A percentile compares a stretch with the other conserved stretches of the same genome.
Conservation (phyloP, 2,329 filamentous ascomycete genomes). For the Venturia asperata region DNA sequence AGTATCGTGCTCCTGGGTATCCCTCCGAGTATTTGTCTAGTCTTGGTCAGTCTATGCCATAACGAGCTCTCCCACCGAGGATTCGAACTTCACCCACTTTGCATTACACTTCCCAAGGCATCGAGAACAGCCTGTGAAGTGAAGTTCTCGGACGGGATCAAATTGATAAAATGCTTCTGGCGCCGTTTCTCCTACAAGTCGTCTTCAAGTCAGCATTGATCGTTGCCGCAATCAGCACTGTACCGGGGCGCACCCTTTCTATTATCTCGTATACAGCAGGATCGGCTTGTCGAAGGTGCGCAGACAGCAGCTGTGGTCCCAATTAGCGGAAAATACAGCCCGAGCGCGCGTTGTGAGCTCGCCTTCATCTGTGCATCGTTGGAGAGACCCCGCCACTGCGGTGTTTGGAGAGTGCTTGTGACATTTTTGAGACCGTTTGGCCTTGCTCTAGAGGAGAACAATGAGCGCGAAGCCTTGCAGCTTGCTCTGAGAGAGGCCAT, state of each 20-base stretch:
- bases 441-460: constrained; percentile 25
- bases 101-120: constrained; percentile 63
- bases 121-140: constrained; percentile 97
- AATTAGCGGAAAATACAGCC: not conserved
- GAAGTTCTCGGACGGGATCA: constrained; percentile 99
- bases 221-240: not conserved
- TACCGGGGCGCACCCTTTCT: constrained; percentile 59
- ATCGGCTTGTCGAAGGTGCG: constrained; percentile 75
- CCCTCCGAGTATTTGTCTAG: constrained; percentile 98
- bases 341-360: not conserved
- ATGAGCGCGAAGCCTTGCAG: constrained; percentile 34
- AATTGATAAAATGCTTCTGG: constrained; percentile 98
- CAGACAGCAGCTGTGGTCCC: constrained; percentile 61
- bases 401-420: constrained; percentile 33
- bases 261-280: constrained; percentile 82
- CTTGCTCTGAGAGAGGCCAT: constrained; percentile 37
- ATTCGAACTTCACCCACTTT: constrained; percentile 29
- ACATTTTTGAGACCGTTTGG: constrained; percentile 25
- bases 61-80: constrained; percentile 52
- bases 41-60: constrained; percentile 33
- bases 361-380: constrained; percentile 42
- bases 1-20: constrained; percentile 96
- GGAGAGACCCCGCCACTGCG: constrained; percentile 30
- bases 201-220: not conserved
- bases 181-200: constrained; percentile 73